Conservation (phyloP, 164 flowering plant species). For the Taxillus chinensis region DNA sequence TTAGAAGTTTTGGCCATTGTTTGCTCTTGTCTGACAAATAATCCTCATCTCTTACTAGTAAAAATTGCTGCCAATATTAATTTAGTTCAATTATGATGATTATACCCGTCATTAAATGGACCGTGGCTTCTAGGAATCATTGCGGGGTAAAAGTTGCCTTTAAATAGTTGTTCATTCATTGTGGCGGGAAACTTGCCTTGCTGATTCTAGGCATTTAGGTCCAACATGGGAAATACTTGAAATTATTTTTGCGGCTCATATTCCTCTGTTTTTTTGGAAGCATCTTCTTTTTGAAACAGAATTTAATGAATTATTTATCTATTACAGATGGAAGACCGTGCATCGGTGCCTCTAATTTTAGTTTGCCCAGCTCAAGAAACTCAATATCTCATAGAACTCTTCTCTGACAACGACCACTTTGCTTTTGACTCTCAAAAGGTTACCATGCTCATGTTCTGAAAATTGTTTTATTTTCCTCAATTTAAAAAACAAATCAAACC, state of each 20-base stretch:
- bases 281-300: background rate
- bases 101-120: too few species aligned
- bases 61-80: too few species aligned
- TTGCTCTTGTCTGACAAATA: too few species aligned
- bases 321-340: conserved; percentile 48
- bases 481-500: background rate
- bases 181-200: too few species aligned
- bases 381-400: conserved; percentile 27
- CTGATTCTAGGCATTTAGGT: too few species aligned
- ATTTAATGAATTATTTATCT: background rate
- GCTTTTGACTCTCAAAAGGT: conserved; percentile 64
- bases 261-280: background rate
- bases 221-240: too few species aligned
- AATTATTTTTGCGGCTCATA: background rate
- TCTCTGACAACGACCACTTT: conserved; percentile 51
- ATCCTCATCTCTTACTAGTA: too few species aligned
- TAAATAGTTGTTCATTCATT: too few species aligned
- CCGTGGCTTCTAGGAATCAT: too few species aligned
- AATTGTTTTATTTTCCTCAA: background rate
- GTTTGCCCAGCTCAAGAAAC: conserved; percentile 40
- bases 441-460: background rate
- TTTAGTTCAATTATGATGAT: too few species aligned
- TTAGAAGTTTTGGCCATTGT: too few species aligned
- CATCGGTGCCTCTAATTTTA: conserved; percentile 47
- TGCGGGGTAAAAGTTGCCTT: too few species aligned